Evolutionary conservation across 2,329 filamentous ascomycete species (phyloP).

Genomic region (Fusarium austroafricanum): DNA sequence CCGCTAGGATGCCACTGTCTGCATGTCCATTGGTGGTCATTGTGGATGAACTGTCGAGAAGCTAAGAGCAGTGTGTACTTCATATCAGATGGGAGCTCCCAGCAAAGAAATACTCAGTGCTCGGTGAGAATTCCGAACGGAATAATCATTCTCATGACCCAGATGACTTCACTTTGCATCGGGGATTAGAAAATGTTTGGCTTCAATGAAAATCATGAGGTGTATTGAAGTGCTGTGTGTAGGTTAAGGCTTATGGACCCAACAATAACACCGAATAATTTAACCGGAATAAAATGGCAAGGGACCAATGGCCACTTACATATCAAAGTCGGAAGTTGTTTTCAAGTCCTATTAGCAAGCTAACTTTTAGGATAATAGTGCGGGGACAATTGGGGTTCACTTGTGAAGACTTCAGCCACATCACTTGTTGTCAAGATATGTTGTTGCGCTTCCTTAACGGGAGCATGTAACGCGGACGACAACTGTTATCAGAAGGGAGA

Average conservation of each 20-base stretch:
- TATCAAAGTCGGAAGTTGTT: neutral
- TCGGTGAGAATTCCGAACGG: constrained; percentile 13
- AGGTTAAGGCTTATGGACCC: neutral
- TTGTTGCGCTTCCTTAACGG: too few species aligned
- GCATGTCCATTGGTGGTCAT: constrained; percentile 21
- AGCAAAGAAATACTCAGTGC: constrained; percentile 1
- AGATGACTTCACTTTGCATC: neutral
- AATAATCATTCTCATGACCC: too few species aligned
- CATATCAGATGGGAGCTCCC: neutral
- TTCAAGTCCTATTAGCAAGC: neutral
- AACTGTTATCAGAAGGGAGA: neutral
- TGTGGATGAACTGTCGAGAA: neutral
- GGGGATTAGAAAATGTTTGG: neutral
- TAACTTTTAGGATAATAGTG: neutral
- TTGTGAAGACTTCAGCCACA: neutral
- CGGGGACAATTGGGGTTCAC: neutral
- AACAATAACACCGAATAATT: constrained; percentile 9
- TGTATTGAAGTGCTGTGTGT: neutral
- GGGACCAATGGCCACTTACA: neutral
- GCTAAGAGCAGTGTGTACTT: neutral
- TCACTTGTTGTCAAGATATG: too few species aligned
- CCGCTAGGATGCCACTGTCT: neutral
- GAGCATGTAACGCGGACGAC: too few species aligned
- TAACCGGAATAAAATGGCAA: neutral
- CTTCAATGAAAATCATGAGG: neutral